These are phyloP conservation scores for Fragaria nilgerrensis DNA, from an alignment of 306 rosid genomes.

Conservation along the genomic window DNA sequence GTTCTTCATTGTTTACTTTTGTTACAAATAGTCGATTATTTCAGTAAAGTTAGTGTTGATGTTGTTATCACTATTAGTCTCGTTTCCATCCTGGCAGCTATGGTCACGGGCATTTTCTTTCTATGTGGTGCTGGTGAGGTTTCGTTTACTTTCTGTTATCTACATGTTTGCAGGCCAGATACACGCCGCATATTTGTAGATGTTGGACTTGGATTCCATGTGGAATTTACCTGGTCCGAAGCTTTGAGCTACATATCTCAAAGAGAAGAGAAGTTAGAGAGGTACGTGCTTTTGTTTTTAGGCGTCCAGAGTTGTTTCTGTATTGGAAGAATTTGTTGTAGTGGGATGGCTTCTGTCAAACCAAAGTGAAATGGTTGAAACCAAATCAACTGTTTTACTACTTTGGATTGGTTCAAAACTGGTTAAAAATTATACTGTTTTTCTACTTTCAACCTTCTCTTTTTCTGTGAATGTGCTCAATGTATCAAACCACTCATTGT, in stretches of 20 bases:
- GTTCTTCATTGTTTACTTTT: not conserved
- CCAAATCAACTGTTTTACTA: too few relatives aligned
- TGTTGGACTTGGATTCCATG: constrained; percentile 91
- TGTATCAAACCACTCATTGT: constrained; percentile 26
- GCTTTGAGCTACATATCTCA: constrained; percentile 66
- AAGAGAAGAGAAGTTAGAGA: constrained; percentile 70
- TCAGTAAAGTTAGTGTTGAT: not conserved
- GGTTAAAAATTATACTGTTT: not conserved
- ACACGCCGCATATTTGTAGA: constrained; percentile 74
- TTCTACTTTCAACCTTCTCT: not conserved
- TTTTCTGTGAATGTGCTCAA: not conserved
- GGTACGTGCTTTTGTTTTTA: constrained; percentile 39
- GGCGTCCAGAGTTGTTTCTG: not conserved
- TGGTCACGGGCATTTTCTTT: not conserved
- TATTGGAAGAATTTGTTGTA: not conserved
- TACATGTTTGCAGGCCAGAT: constrained; percentile 58
- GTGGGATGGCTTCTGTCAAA: not conserved
- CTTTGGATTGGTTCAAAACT: too few relatives aligned
- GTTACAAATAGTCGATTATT: not conserved
- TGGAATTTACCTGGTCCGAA: constrained; percentile 91
- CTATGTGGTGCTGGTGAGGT: constrained; percentile 1
- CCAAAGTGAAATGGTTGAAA: not conserved
- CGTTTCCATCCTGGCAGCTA: not conserved
- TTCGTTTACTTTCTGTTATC: not conserved
- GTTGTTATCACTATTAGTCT: too few relatives aligned